phyloP scores from a whole-genome alignment of 345 rosid genomes.

The Gossypium thurberi region DNA sequence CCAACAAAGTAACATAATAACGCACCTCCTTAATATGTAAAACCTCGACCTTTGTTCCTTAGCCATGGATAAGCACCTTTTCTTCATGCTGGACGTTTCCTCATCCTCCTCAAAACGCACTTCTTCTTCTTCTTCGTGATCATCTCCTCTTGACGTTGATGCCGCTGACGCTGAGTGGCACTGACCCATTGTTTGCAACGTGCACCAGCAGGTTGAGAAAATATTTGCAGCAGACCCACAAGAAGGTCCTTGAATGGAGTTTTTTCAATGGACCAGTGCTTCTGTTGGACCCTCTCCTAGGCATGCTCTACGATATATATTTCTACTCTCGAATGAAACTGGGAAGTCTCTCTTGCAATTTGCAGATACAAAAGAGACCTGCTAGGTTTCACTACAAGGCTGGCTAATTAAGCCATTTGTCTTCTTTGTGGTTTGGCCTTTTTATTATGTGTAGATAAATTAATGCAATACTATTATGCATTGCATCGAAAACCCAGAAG shows the following conservation, averaged over 20 bases:
- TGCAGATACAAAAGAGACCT: not conserved
- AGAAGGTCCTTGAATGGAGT: constrained; percentile 5
- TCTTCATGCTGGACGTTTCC: constrained; percentile 17
- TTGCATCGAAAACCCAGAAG: not conserved
- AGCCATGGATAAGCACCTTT: constrained; percentile 19
- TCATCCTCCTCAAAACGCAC: not conserved
- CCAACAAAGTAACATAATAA: constrained; percentile 25
- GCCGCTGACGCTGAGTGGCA: constrained; percentile 13
- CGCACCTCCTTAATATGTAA: constrained; percentile 26
- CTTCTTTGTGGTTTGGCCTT: not conserved
- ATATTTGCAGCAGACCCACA: constrained; percentile 10
- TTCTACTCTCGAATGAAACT: not conserved
- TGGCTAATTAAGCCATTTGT: not conserved
- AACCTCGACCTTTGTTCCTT: constrained; percentile 26
- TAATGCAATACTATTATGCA: not conserved
- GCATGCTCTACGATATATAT: not conserved
- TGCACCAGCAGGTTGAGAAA: not conserved
- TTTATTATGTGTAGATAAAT: not conserved
- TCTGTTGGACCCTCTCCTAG: not conserved
- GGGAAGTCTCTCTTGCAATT: not conserved
- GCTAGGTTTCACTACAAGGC: not conserved
- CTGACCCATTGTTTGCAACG: constrained; percentile 10
- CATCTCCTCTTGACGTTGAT: constrained; percentile 4
- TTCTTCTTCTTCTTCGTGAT: not conserved
- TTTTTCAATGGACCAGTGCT: constrained; percentile 8